Conservation (phyloP, 805 yeast genomes). For the Sungouiozyma intestinalis region DNA sequence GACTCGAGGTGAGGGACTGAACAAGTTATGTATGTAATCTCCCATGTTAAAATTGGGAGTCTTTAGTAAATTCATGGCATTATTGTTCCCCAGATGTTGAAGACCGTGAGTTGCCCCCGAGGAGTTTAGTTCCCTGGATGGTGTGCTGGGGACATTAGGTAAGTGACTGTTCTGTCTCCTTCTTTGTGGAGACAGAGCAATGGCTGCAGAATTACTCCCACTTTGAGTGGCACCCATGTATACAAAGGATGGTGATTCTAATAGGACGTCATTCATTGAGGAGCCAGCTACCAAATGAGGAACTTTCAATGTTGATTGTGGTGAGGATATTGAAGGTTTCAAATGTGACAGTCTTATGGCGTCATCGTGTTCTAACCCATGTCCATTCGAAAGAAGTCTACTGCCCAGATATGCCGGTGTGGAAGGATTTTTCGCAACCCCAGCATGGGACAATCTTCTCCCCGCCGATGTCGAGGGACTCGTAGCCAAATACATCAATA, state of each 20-base stretch:
- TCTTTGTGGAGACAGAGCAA: constrained; percentile 12
- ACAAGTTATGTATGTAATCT: constrained; percentile 28
- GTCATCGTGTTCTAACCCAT: constrained; percentile 8
- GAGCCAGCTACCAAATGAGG: constrained; percentile 8
- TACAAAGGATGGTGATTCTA: constrained; percentile 21
- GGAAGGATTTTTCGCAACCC: constrained; percentile 11
- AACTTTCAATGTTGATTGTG: constrained; percentile 25
- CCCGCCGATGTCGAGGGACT: constrained; percentile 21
- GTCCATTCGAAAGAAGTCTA: constrained; percentile 1
- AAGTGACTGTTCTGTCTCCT: constrained; percentile 4
- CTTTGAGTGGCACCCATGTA: constrained; percentile 5
- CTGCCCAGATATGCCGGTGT: constrained; percentile 15
- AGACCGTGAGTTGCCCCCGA: not conserved
- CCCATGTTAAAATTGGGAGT: constrained; percentile 30
- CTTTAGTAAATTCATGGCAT: constrained; percentile 10
- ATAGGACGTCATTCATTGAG: constrained; percentile 12
- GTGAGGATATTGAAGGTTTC: constrained; percentile 21
- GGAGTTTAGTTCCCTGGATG: constrained; percentile 19
- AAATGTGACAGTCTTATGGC: constrained; percentile 22
- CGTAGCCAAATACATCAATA: constrained; percentile 29
- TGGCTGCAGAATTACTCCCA: constrained; percentile 1
- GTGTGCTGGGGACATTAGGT: constrained; percentile 19
- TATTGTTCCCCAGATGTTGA: not conserved
- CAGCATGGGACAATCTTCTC: not conserved
- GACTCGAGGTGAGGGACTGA: constrained; percentile 29